Percentiles rank a stretch among this genome's conserved stretches.
Conservation (phyloP, 768 basidiomycete genomes). For the Sarcomyxa edulis region DNA sequence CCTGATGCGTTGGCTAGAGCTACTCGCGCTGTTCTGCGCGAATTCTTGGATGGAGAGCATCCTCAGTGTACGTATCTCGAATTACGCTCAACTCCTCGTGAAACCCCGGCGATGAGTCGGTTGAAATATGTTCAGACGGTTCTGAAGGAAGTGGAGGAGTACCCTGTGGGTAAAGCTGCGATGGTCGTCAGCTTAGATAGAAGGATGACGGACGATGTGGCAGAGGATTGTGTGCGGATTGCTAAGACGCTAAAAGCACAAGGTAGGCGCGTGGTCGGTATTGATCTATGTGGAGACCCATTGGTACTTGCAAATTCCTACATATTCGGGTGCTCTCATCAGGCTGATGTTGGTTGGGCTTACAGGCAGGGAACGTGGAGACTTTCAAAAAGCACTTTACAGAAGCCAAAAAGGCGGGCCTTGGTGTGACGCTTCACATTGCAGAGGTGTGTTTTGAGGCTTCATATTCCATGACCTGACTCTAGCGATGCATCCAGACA, state of each 20-base stretch:
- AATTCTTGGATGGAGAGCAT: conserved; percentile 46
- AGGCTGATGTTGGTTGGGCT: not conserved
- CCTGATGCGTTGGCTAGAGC: conserved; percentile 47
- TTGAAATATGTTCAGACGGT: conserved; percentile 61
- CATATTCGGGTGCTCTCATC: not conserved
- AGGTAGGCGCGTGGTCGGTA: conserved; percentile 64
- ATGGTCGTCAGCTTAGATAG: conserved; percentile 77
- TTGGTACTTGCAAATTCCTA: conserved; percentile 17
- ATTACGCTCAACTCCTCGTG: conserved; percentile 75
- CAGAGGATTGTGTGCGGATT: conserved; percentile 52
- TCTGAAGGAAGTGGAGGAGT: conserved; percentile 58
- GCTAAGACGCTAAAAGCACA: conserved; percentile 48
- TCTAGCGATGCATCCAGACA: conserved; percentile 4
- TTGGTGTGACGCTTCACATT: conserved; percentile 77
- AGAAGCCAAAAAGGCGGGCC: conserved; percentile 50
- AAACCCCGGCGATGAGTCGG: conserved; percentile 51
- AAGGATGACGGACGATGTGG: conserved; percentile 46
- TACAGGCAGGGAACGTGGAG: conserved; percentile 48
- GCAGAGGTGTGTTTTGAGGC: conserved; percentile 55
- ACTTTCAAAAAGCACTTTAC: conserved; percentile 46
- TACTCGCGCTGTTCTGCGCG: conserved; percentile 58
- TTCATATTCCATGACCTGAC: not conserved
- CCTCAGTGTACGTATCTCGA: conserved; percentile 72
- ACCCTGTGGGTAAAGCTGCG: conserved; percentile 41
- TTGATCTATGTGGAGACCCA: conserved; percentile 82